These are phyloP conservation scores for Suhomyces prunicola DNA, from an alignment of 805 yeast genomes.

Conservation along the genomic window DNA sequence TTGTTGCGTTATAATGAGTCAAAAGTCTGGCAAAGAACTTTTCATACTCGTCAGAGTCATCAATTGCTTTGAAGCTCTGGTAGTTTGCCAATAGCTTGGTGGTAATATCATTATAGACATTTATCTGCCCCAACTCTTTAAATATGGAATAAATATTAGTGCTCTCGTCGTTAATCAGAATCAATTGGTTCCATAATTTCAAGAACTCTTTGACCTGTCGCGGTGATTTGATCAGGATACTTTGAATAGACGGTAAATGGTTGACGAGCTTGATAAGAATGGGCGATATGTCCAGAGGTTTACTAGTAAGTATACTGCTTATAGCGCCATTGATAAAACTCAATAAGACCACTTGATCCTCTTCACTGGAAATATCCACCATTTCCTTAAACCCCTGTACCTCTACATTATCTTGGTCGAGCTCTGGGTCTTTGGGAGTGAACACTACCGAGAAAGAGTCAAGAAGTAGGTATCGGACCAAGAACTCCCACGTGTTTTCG, in stretches of 20 bases:
- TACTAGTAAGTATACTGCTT: slow-evolving; percentile 19
- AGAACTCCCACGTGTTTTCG: slow-evolving; percentile 32
- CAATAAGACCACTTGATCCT: slow-evolving; percentile 26
- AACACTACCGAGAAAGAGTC: slow-evolving; percentile 41
- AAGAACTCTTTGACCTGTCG: slow-evolving; percentile 19
- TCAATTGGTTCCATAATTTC: slow-evolving; percentile 24
- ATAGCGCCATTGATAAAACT: slow-evolving; percentile 42
- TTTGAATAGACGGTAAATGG: slow-evolving; percentile 20
- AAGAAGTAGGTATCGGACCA: slow-evolving; percentile 39
- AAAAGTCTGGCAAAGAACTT: slow-evolving; percentile 12
- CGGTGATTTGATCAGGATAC: slow-evolving; percentile 19
- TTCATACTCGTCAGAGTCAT: slow-evolving; percentile 8
- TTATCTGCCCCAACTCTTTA: slow-evolving; percentile 20
- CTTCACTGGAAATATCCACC: slow-evolving; percentile 23
- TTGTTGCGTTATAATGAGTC: slow-evolving; percentile 6
- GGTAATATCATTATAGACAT: slow-evolving; percentile 26
- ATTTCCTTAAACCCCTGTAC: slow-evolving; percentile 28
- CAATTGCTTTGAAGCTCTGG: slow-evolving; percentile 3
- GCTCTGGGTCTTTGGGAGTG: slow-evolving; percentile 8
- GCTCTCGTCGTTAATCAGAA: slow-evolving; percentile 11
- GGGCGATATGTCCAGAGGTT: slow-evolving; percentile 12
- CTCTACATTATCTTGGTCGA: slow-evolving; percentile 14
- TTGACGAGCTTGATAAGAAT: slow-evolving; percentile 21
- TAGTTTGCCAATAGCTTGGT: slow-evolving; percentile 22
- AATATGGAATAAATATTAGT: slow-evolving; percentile 22